Evolutionary conservation across 768 basidiomycete genomes (phyloP), one percentile per base, ranked within the genome.

Genomic region (Piloderma croceum): DNA sequence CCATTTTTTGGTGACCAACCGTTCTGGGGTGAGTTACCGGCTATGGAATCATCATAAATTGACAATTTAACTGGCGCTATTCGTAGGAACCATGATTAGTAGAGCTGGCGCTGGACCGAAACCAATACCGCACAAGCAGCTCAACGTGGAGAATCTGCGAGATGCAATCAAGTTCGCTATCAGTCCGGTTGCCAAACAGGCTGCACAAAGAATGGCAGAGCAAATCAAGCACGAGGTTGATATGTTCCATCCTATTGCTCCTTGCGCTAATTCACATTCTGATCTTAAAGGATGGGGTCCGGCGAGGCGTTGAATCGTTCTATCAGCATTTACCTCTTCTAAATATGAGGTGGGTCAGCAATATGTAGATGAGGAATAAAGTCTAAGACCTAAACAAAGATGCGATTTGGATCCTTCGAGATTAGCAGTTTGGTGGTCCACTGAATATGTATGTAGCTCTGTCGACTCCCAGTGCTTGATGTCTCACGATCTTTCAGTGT

Each of bases 1-100:
- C 79, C 79, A 0, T 81, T 79, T 60, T 83, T 83, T 51, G 80
- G 80, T 0, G 80, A 83, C 48, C 79, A 82, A 49, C 68, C 59
- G 2, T 75, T 74, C 50, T 76, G 75, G 74, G 72, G 70, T 66
- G 45, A 17, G 57, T 49, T 17, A 17, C 23, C 41, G 32, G 9
- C 24, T 36, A 40, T 47, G 17, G 53, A 51, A 36, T 17, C 49
- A 52, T 29, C 27, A 15, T 15, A 29, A 29, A 29, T 29, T 9
- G 10, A 9, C 27, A 29, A 15, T 9, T 15, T 29, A 9, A 29
- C n/a, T 57, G 50, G 56, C 38, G 47, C 58, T 42, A 25, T 63
- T 50, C 40, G 53, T 54, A 78, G 74, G 78, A n/a, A 64, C 63
- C 31, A 81, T 81, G 79, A 74, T 81, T 17, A 61, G 74, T 37